Percentiles rank a stretch among this genome's conserved stretches.
phyloP scores from a whole-genome alignment of 1,139 yeast species.

The Debaryomyces udenii region DNA sequence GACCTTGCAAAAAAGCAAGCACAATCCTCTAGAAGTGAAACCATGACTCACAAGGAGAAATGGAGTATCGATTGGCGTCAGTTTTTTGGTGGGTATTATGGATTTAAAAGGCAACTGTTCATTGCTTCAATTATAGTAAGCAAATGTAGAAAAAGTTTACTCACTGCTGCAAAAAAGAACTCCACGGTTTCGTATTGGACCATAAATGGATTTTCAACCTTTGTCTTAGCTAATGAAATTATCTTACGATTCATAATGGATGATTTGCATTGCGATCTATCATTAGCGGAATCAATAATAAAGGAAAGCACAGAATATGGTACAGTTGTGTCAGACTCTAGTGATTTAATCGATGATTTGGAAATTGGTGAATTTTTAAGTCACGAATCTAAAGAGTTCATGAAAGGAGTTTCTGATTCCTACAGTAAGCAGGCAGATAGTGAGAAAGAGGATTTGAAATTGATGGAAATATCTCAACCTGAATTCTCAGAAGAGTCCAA shows the following conservation, averaged over 20 bases:
- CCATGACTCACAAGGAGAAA: conserved; percentile 52
- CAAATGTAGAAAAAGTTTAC: conserved; percentile 30
- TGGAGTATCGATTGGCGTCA: conserved; percentile 47
- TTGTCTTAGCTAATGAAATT: conserved; percentile 67
- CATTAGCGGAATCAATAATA: conserved; percentile 49
- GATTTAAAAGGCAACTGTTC: conserved; percentile 56
- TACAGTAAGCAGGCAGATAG: neutral
- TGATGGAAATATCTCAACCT: neutral
- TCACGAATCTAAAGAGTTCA: conserved; percentile 18
- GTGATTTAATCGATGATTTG: conserved; percentile 35
- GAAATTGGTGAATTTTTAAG: conserved; percentile 22
- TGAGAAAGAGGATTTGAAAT: neutral
- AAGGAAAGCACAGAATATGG: conserved; percentile 61
- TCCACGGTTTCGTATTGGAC: conserved; percentile 65
- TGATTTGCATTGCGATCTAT: conserved; percentile 41
- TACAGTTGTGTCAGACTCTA: conserved; percentile 43
- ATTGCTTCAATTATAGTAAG: conserved; percentile 45
- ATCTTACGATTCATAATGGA: conserved; percentile 53
- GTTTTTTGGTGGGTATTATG: conserved; percentile 66
- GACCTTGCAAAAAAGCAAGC: conserved; percentile 46
- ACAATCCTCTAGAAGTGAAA: conserved; percentile 39
- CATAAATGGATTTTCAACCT: conserved; percentile 52
- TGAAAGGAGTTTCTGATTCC: conserved; percentile 13
- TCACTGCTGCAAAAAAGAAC: conserved; percentile 29
- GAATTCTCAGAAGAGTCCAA: neutral